Evolutionary conservation across 768 basidiomycete species (phyloP).

Genomic region (Tremella mesenterica): DNA sequence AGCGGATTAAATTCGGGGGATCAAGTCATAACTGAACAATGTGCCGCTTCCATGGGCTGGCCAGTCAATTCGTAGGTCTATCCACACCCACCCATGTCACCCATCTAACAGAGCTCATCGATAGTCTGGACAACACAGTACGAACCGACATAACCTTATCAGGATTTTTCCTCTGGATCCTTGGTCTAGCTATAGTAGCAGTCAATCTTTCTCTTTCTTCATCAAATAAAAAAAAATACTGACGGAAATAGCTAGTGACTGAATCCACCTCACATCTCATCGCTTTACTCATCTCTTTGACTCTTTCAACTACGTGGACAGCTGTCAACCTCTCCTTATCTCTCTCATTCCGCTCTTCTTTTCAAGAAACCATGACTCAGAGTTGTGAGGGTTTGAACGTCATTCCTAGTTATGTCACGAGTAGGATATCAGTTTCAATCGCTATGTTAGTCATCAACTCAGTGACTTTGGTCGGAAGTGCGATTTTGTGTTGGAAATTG

Average conservation of each 20-base stretch:
- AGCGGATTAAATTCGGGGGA: too few species aligned
- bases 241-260: background rate
- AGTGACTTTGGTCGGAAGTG: background rate
- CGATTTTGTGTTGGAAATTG: conserved; percentile 6
- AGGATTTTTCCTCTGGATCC: conserved; percentile 8
- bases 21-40: background rate
- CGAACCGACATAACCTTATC: conserved; percentile 5
- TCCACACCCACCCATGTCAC: too few species aligned
- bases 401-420: background rate
- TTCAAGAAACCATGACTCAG: background rate
- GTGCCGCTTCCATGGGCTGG: conserved; percentile 7
- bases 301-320: conserved; percentile 7
- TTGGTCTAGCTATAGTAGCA: conserved; percentile 5
- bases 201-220: background rate
- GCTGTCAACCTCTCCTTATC: conserved; percentile 1
- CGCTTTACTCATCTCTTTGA: conserved; percentile 1
- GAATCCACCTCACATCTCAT: conserved; percentile 10
- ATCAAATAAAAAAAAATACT: background rate
- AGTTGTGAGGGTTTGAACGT: background rate
- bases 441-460: background rate
- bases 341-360: conserved; percentile 1
- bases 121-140: conserved; percentile 8
- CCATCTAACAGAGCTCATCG: too few species aligned
- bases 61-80: too few species aligned
- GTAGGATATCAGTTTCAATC: conserved; percentile 1